These are phyloP conservation scores for Pyrenophora seminiperda DNA, from an alignment of 2,329 filamentous ascomycete species.

Conservation along the genomic window DNA sequence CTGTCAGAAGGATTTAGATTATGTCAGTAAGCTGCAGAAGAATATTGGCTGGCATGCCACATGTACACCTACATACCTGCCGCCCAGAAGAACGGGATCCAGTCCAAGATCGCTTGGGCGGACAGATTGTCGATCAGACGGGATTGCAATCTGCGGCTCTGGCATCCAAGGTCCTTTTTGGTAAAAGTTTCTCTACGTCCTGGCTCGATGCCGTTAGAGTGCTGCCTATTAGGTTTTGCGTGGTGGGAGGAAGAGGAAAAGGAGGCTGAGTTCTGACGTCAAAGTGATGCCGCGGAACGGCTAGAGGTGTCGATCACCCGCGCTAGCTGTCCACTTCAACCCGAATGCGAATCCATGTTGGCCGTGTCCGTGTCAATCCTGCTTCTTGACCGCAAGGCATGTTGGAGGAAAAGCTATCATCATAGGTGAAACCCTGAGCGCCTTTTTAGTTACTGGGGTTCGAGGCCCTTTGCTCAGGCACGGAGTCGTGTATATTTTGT, in stretches of 20 bases:
- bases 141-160: background rate
- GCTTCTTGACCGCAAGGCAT: background rate
- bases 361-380: background rate
- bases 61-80: too few species aligned
- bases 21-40: too few species aligned
- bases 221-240: background rate
- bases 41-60: too few species aligned
- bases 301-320: conserved; percentile 1
- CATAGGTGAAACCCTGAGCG: background rate
- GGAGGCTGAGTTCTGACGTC: background rate
- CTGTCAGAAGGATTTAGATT: too few species aligned
- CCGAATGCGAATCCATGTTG: background rate
- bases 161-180: background rate
- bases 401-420: background rate
- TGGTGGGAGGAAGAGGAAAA: background rate
- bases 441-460: too few species aligned
- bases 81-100: too few species aligned
- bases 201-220: conserved; percentile 1
- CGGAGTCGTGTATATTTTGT: too few species aligned
- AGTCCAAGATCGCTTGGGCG: too few species aligned
- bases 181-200: background rate
- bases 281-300: background rate
- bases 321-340: conserved; percentile 1
- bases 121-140: too few species aligned
- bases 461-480: too few species aligned